A percentile compares a stretch with the other conserved stretches of the same genome.
phyloP scores from a whole-genome alignment of 177 flowering plant genomes.

The Vitis hybrid region DNA sequence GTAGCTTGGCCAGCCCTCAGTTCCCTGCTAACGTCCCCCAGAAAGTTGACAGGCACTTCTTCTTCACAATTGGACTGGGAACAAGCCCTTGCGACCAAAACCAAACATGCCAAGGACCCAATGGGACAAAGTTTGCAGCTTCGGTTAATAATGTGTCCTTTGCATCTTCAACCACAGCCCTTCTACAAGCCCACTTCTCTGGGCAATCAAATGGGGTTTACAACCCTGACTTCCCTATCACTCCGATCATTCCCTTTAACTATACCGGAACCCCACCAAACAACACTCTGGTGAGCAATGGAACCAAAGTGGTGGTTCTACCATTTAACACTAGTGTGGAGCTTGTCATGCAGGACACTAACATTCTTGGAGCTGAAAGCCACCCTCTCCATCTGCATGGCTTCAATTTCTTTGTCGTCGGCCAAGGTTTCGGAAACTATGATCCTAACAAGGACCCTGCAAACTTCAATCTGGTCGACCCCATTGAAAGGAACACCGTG shows the following conservation, averaged over 20 bases:
- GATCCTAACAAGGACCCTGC: slow-evolving; percentile 39
- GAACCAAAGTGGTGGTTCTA: slow-evolving; percentile 42
- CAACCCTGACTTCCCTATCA: slow-evolving; percentile 32
- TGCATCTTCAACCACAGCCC: slow-evolving; percentile 38
- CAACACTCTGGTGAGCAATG: slow-evolving; percentile 38
- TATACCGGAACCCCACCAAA: slow-evolving; percentile 47
- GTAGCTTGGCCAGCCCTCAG: slow-evolving; percentile 40
- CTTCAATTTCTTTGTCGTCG: slow-evolving; percentile 48
- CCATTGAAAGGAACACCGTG: slow-evolving; percentile 44
- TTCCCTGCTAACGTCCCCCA: slow-evolving; percentile 63
- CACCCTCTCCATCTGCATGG: slow-evolving; percentile 58
- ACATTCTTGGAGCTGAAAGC: slow-evolving; percentile 52
- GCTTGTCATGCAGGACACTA: slow-evolving; percentile 48
- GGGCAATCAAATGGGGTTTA: slow-evolving; percentile 40
- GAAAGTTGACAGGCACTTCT: slow-evolving; percentile 43
- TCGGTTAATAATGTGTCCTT: slow-evolving; percentile 47
- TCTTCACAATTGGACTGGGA: slow-evolving; percentile 71
- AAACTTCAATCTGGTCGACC: slow-evolving; percentile 45
- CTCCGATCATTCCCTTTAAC: slow-evolving; percentile 27
- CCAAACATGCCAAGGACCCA: slow-evolving; percentile 73
- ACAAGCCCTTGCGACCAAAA: slow-evolving; percentile 47
- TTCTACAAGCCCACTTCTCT: slow-evolving; percentile 42
- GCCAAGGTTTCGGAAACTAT: slow-evolving; percentile 48
- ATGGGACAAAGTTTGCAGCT: slow-evolving; percentile 47
- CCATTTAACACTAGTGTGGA: slow-evolving; percentile 47